A percentile compares a stretch with the other conserved stretches of the same genome.
Evolutionary conservation across 2,329 filamentous ascomycete genomes (phyloP).

Genomic region (Aspergillus brunneoviolaceus): DNA sequence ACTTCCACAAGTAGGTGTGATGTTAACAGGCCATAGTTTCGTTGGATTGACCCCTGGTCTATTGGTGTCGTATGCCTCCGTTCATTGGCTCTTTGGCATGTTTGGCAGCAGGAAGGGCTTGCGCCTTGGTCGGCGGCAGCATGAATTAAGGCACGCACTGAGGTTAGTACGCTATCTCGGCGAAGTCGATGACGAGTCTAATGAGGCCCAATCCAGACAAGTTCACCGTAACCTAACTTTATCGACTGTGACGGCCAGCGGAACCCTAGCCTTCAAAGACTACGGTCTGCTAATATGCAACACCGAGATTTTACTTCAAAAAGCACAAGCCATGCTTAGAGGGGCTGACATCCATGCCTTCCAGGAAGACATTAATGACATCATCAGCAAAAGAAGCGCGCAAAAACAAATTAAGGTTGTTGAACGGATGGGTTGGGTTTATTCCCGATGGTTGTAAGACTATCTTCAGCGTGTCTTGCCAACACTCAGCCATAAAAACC

Average conservation of each 20-base stretch:
- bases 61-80: conserved; percentile 74
- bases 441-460: conserved; percentile 67
- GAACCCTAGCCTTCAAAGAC: conserved; percentile 83
- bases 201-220: conserved; percentile 51
- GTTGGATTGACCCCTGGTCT: conserved; percentile 90
- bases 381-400: conserved; percentile 76
- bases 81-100: conserved; percentile 68
- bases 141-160: conserved; percentile 72
- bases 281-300: conserved; percentile 89
- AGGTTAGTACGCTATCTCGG: conserved; percentile 47
- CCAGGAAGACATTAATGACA: conserved; percentile 79
- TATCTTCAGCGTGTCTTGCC: background rate
- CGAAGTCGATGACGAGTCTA: background rate
- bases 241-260: conserved; percentile 68
- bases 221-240: conserved; percentile 77
- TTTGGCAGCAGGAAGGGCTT: conserved; percentile 71
- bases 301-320: conserved; percentile 74
- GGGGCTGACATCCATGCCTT: conserved; percentile 78
- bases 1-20: background rate
- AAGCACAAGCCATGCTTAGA: conserved; percentile 68
- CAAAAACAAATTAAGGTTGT: conserved; percentile 75
- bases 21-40: conserved; percentile 56
- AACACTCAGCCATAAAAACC: background rate
- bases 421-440: conserved; percentile 85
- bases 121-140: conserved; percentile 63